Evolutionary conservation across 441 rosid genomes (phyloP), one percentile per base, ranked within the genome.

Genomic region (Omphalea diandra): DNA sequence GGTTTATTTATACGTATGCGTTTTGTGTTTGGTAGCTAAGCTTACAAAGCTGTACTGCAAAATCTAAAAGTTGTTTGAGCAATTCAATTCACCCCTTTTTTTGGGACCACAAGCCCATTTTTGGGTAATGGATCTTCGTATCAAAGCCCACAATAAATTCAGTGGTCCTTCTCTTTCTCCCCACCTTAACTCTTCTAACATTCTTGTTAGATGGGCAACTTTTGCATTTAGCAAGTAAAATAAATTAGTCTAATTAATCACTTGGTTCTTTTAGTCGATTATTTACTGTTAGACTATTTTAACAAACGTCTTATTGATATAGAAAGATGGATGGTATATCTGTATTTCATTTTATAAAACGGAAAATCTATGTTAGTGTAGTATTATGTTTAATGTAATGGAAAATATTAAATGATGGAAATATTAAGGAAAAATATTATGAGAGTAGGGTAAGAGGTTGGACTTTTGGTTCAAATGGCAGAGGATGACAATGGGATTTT

Each of bases 31-130:
- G 63, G 59, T 47, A 55, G 38, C 41, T 33, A 38, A 55, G 38
- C 41, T 33, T 57, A 55, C 67, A 64, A n/a, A 68, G 63, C 67
- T 74, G 74, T 65, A 65, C 70, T 67, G 80, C 80, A 76, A 52
- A 52, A 52, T 35, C n/a, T n/a, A n/a, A n/a, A 32, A 14, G 18
- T 31, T 49, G 58, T 17, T 46, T 46, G 29, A 32, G 31, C 12
- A 29, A 64, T 64, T 41, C 26, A 9, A 31, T 27, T 64, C 46
- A 26, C 20, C 18, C 65, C 15, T 44, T 7, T 31, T 2, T 12
- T 65, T 49, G 69, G 69, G 58, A 65, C 69, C 69, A 65, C 69
- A 20, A 65, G 44, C 67, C 35, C 33, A 63, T 41, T 43, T 14
- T 9, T 5, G 24, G 3, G 17, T 35, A 18, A 0, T 35, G 41